Evolutionary conservation across 1,139 yeast genomes (phyloP), one percentile per base, ranked within the genome.

Genomic region (Keqinozyma sinolaborantium): DNA sequence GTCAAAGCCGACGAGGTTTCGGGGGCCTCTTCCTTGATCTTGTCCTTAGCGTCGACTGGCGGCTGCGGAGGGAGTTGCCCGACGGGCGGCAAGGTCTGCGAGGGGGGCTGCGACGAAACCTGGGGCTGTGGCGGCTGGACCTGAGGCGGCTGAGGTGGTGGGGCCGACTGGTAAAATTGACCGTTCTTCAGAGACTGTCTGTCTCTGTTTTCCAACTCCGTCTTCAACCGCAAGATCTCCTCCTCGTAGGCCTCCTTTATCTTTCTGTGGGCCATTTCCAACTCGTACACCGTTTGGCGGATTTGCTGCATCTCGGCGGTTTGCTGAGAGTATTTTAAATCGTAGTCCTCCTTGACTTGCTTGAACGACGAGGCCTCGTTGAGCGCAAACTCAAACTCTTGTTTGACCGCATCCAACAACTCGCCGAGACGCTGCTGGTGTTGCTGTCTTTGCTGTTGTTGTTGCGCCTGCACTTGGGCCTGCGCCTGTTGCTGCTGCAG

Each of bases 211-310:
- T 87, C 96, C 48, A 90, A 70, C 55, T 88, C 96, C 38, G 84
- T 79, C 58, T 90, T 87, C 56, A 90, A 73, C 44, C 95, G 73
- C 54, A 79, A 70, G 40, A 92, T 85, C 59, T 92, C 97, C 50
- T 86, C 95, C 58, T 90, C 97, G 59, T 92, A 92, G 30, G 94
- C 90, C 51, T 90, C 97, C 64, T 90, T 90, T 75, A 92, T 86
- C 57, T 87, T 86, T 47, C 95, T 73, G 63, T 92, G 97, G 29
- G 95, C 94, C 76, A 83, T 77, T 57, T 92, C 97, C 50, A 92
- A 73, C 56, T 92, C 97, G 53, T 83, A 88, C 30, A 92, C 95
- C 12, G 95, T 86, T 53, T 87, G 95, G 51, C 97, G 77, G 44
- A 92, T 90, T 57, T 86, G 95, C 54, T 88, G 94, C 79, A 92